Evolutionary conservation across 805 yeast genomes (phyloP).

Genomic region (Monosporozyma solicola): DNA sequence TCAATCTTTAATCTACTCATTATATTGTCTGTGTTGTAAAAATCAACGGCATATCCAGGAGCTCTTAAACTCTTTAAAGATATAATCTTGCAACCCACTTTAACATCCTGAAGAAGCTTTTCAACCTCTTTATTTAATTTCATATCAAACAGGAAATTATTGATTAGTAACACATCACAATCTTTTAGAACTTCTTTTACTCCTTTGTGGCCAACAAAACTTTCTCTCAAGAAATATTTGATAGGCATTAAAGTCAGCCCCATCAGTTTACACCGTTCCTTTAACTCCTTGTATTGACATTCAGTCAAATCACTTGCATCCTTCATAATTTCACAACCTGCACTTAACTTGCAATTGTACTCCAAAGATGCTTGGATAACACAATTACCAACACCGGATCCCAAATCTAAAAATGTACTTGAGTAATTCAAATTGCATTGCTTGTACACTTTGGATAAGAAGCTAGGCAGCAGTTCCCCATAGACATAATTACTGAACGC

Average conservation of each 20-base stretch:
- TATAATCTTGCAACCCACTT: conserved; percentile 69
- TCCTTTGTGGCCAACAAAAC: conserved; percentile 59
- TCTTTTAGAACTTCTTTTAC: conserved; percentile 46
- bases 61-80: conserved; percentile 74
- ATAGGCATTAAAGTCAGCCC: conserved; percentile 56
- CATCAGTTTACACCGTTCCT: conserved; percentile 47
- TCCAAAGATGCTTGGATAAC: conserved; percentile 83
- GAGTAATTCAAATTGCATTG: conserved; percentile 46
- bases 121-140: conserved; percentile 61
- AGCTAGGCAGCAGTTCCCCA: conserved; percentile 79
- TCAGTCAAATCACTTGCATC: conserved; percentile 65
- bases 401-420: conserved; percentile 72
- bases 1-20: conserved; percentile 58
- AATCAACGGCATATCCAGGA: conserved; percentile 55
- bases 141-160: conserved; percentile 79
- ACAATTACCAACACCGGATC: conserved; percentile 93
- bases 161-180: conserved; percentile 67
- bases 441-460: conserved; percentile 56
- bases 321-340: conserved; percentile 86
- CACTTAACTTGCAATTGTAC: conserved; percentile 63
- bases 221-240: conserved; percentile 51
- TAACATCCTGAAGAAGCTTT: conserved; percentile 50
- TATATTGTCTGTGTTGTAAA: conserved; percentile 44
- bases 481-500: conserved; percentile 88
- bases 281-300: conserved; percentile 49